Percentiles rank a stretch among this genome's conserved stretches.
Evolutionary conservation across 1,284 basidiomycete genomes (phyloP).

Genomic region (Pulchroboletus neoregius): DNA sequence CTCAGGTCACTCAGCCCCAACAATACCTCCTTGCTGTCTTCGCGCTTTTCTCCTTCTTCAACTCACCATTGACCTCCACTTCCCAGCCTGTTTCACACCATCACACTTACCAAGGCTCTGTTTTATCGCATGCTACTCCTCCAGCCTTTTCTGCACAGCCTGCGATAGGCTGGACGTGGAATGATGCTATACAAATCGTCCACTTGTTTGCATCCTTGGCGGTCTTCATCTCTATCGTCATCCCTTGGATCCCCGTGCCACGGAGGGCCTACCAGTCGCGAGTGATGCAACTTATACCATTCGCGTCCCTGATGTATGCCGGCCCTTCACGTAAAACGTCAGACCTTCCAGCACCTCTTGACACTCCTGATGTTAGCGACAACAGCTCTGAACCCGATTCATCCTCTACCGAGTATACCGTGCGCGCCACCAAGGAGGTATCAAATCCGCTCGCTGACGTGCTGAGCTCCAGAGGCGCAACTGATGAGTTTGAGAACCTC

Average conservation of each 20-base stretch:
- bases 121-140: constrained; percentile 33
- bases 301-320: constrained; percentile 11
- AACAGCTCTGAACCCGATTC: constrained; percentile 29
- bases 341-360: constrained; percentile 24
- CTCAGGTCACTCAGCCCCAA: constrained; percentile 35
- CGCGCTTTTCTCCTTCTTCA: constrained; percentile 73
- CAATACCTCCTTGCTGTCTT: constrained; percentile 74
- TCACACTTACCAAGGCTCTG: constrained; percentile 38
- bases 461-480: constrained; percentile 36
- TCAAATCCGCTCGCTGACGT: constrained; percentile 34
- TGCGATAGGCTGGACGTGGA: constrained; percentile 40
- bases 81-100: constrained; percentile 31
- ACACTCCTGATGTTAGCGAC: constrained; percentile 25
- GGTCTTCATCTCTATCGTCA: constrained; percentile 54
- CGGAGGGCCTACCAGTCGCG: constrained; percentile 21
- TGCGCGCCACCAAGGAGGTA: constrained; percentile 19
- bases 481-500: constrained; percentile 38
- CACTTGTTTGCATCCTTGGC: constrained; percentile 61
- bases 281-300: constrained; percentile 27
- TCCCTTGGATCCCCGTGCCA: constrained; percentile 44
- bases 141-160: constrained; percentile 6
- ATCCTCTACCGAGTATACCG: constrained; percentile 30
- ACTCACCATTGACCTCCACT: constrained; percentile 56
- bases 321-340: constrained; percentile 4
- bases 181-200: constrained; percentile 51